Evolutionary conservation across 306 rosid species (phyloP).

Genomic region (Sophora flavescens): DNA sequence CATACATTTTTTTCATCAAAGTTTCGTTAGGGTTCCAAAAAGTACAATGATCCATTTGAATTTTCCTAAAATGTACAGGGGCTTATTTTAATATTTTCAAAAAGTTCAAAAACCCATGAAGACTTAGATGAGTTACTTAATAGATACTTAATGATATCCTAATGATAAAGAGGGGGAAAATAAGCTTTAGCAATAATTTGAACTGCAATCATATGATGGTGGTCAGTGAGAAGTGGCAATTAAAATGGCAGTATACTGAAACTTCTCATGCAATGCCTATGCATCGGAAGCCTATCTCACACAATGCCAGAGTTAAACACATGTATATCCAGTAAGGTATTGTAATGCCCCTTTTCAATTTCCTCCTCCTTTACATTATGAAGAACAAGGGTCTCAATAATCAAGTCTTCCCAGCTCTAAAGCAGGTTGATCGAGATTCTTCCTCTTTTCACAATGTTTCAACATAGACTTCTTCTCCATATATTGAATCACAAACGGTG

Average conservation of each 20-base stretch:
- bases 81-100: too few relatives aligned
- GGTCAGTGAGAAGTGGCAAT: not conserved
- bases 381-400: slow-evolving; percentile 80
- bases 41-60: too few relatives aligned
- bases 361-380: slow-evolving; percentile 80
- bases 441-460: slow-evolving; percentile 48
- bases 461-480: slow-evolving; percentile 79
- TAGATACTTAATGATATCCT: too few relatives aligned
- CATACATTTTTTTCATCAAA: too few relatives aligned
- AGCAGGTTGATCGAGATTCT: slow-evolving; percentile 41
- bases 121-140: too few relatives aligned
- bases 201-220: slow-evolving; percentile 8
- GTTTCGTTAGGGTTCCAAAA: too few relatives aligned
- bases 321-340: slow-evolving; percentile 64
- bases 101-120: too few relatives aligned
- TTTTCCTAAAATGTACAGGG: too few relatives aligned
- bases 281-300: slow-evolving; percentile 29
- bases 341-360: slow-evolving; percentile 88
- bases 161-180: not conserved
- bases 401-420: slow-evolving; percentile 85
- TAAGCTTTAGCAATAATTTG: not conserved
- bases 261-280: slow-evolving; percentile 36
- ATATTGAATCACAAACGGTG: slow-evolving; percentile 69
- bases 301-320: slow-evolving; percentile 65
- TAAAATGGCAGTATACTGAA: slow-evolving; percentile 9